Conservation (phyloP, 305 asterid genomes). For the Fraxinus floribunda region DNA sequence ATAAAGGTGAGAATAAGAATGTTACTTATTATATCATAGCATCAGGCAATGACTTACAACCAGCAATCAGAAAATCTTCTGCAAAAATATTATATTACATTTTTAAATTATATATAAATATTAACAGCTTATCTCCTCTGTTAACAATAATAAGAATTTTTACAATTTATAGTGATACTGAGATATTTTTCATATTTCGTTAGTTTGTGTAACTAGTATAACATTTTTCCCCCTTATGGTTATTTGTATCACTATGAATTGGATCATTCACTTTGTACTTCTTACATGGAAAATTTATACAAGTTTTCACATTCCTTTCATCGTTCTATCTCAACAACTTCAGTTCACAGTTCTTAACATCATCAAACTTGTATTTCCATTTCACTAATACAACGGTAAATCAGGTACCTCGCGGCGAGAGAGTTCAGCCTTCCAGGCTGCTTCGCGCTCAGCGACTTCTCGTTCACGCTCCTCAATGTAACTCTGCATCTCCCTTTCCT, state of each 20-base stretch:
- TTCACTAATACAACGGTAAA: not conserved
- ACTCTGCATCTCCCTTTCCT: conserved; percentile 99
- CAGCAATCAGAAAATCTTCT: not conserved
- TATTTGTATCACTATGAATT: not conserved
- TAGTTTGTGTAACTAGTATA: not conserved
- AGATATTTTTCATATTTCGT: not conserved
- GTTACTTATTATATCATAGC: not conserved
- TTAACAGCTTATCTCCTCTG: not conserved
- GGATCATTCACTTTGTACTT: not conserved
- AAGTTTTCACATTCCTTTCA: not conserved
- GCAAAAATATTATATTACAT: not conserved
- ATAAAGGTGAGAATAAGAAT: not conserved
- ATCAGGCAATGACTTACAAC: not conserved
- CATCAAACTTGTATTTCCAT: conserved; percentile 8
- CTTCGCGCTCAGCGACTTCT: conserved; percentile 97
- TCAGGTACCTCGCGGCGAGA: conserved; percentile 91
- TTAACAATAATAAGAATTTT: not conserved
- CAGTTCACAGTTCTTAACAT: not conserved
- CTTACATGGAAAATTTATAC: not conserved
- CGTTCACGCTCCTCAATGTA: conserved; percentile 96
- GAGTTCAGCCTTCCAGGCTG: conserved; percentile 99
- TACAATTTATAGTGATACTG: not conserved
- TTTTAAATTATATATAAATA: not conserved
- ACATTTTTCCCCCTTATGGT: not conserved
- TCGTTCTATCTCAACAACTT: not conserved